Evolutionary conservation across 495 filamentous ascomycete species (phyloP).

Genomic region (Xylaria bambusicola): DNA sequence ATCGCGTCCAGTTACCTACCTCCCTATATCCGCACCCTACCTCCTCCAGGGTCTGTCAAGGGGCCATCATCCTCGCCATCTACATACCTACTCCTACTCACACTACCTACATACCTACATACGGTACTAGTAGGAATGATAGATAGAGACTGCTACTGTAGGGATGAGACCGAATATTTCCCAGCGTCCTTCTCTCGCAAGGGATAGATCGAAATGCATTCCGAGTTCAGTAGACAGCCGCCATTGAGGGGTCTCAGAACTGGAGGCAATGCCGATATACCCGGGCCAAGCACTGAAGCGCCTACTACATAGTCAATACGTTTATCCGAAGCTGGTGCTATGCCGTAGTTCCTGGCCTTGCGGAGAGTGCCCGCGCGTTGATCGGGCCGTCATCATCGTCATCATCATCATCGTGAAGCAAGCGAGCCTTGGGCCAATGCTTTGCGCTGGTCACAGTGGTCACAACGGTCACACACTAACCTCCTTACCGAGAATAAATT

Average conservation of each 20-base stretch:
- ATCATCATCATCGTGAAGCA: constrained; percentile 4
- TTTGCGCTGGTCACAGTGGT: neutral
- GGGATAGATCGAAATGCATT: neutral
- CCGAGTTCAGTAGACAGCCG: neutral
- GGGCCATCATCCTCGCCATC: no score
- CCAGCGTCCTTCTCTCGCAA: neutral
- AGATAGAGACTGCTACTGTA: no score
- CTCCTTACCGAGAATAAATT: no score
- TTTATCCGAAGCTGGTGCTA: neutral
- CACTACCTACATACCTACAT: no score
- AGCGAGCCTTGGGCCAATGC: neutral
- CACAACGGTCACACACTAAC: no score
- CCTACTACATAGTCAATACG: no score
- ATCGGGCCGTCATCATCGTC: neutral
- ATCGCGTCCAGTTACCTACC: neutral
- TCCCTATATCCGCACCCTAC: no score
- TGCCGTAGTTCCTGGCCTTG: neutral
- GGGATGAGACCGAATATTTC: neutral
- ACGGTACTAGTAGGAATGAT: no score
- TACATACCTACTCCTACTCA: no score
- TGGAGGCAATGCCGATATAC: constrained; percentile 5
- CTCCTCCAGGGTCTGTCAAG: no score
- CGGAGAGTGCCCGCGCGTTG: no score
- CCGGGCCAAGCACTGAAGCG: constrained; percentile 2
- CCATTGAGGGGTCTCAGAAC: neutral